Conservation (phyloP, 805 yeast genomes). For the Lachancea fermentati region DNA sequence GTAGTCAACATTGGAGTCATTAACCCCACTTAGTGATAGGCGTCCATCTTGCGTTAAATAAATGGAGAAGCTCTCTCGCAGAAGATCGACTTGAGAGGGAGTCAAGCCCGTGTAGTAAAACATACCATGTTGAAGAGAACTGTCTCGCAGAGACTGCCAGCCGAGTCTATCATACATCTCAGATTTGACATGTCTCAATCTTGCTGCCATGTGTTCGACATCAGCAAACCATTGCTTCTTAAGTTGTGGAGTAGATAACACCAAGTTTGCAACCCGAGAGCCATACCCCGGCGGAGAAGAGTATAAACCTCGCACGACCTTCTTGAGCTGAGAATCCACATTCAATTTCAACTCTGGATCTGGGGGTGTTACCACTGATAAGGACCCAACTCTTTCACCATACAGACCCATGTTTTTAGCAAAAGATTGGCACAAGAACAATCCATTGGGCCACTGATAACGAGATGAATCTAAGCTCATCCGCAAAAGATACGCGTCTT, state of each 20-base stretch:
- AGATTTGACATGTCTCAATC: slow-evolving; percentile 69
- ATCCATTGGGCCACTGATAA: slow-evolving; percentile 40
- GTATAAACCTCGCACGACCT: slow-evolving; percentile 76
- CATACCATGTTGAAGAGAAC: slow-evolving; percentile 78
- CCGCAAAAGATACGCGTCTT: slow-evolving; percentile 58
- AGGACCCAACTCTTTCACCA: slow-evolving; percentile 91
- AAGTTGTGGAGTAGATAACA: slow-evolving; percentile 56
- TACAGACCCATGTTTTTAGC: slow-evolving; percentile 94
- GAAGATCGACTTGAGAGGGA: slow-evolving; percentile 60
- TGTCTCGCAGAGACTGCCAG: slow-evolving; percentile 79
- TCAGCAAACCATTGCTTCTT: slow-evolving; percentile 75
- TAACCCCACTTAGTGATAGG: slow-evolving; percentile 85
- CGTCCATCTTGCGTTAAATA: slow-evolving; percentile 90
- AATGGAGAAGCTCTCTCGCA: slow-evolving; percentile 68
- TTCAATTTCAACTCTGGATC: slow-evolving; percentile 42
- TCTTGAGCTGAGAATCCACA: slow-evolving; percentile 76
- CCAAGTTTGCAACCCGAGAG: slow-evolving; percentile 76
- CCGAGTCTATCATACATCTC: slow-evolving; percentile 56
- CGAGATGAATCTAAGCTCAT: slow-evolving; percentile 21
- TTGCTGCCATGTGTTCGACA: slow-evolving; percentile 69
- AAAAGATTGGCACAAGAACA: slow-evolving; percentile 78
- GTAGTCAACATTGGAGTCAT: slow-evolving; percentile 69
- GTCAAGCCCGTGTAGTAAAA: slow-evolving; percentile 85
- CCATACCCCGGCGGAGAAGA: slow-evolving; percentile 96
- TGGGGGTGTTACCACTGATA: slow-evolving; percentile 53